Conservation (phyloP, 352 stramenopile species). For the Globisporangium megalacanthum region DNA sequence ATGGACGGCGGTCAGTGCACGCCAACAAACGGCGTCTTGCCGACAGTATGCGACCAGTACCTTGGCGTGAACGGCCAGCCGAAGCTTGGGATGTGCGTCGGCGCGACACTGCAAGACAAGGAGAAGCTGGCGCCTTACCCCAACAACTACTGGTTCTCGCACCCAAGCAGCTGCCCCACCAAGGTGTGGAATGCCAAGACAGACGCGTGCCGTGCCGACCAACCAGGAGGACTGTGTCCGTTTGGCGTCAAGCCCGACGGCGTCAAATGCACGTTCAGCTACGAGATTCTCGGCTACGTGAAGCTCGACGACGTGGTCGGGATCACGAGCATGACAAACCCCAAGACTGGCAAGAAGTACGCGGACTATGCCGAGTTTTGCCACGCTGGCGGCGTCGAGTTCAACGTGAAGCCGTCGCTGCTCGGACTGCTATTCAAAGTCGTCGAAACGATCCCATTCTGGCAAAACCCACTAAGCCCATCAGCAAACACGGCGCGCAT, state of each 20-base stretch:
- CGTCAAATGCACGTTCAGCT: constrained; percentile 55
- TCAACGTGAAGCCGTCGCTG: constrained; percentile 27
- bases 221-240: too few relatives aligned
- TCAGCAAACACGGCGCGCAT: constrained; percentile 40
- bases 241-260: constrained; percentile 49
- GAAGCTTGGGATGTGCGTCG: constrained; percentile 46
- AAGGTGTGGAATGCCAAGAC: constrained; percentile 40
- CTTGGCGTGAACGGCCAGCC: constrained; percentile 30
- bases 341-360: constrained; percentile 15
- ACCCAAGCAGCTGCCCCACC: constrained; percentile 62
- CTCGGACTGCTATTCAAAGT: constrained; percentile 7
- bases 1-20: constrained; percentile 64
- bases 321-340: constrained; percentile 53
- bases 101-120: constrained; percentile 29
- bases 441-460: constrained; percentile 54
- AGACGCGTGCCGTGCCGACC: constrained; percentile 23
- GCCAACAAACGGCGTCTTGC: constrained; percentile 25
- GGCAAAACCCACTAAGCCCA: constrained; percentile 38
- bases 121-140: constrained; percentile 56
- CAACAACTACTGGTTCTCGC: constrained; percentile 34
- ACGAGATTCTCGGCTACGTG: constrained; percentile 58
- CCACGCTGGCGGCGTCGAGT: constrained; percentile 43
- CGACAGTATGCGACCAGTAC: constrained; percentile 48
- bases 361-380: constrained; percentile 60
- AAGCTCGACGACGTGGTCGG: constrained; percentile 60